These are phyloP conservation scores for Lotmaria passim DNA, from an alignment of 208 protist genomes.

Conservation along the genomic window DNA sequence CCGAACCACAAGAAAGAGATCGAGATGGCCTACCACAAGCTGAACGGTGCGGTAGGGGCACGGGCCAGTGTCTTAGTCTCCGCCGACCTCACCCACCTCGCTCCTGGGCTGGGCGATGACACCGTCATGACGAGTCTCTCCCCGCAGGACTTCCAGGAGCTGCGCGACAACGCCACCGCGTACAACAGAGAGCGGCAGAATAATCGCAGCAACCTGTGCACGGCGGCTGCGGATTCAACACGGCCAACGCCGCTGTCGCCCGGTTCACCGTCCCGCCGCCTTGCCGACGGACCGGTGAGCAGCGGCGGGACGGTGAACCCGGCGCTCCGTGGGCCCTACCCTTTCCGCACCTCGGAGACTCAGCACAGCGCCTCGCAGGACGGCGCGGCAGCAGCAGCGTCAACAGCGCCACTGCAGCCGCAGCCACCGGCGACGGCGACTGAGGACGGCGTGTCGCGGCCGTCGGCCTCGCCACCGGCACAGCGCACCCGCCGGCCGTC, in stretches of 20 bases:
- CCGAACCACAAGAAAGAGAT: conserved; percentile 5
- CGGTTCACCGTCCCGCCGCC: background rate
- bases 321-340: background rate
- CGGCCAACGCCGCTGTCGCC: background rate
- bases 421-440: too few relatives aligned
- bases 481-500: conserved; percentile 27
- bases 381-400: background rate
- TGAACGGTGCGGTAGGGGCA: conserved; percentile 38
- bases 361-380: background rate
- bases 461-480: background rate
- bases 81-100: background rate
- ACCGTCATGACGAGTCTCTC: conserved; percentile 25
- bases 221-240: background rate
- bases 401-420: too few relatives aligned
- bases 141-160: conserved; percentile 13
- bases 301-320: background rate
- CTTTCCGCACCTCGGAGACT: background rate
- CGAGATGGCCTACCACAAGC: conserved; percentile 38
- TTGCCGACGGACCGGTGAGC: background rate
- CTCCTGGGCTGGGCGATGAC: conserved; percentile 3
- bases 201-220: background rate
- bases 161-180: background rate
- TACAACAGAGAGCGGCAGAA: background rate
- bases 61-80: conserved; percentile 21
- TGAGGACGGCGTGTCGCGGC: background rate